These are phyloP conservation scores for Mycosphaerella arachidis DNA, from an alignment of 2,329 filamentous ascomycete genomes.

Conservation along the genomic window DNA sequence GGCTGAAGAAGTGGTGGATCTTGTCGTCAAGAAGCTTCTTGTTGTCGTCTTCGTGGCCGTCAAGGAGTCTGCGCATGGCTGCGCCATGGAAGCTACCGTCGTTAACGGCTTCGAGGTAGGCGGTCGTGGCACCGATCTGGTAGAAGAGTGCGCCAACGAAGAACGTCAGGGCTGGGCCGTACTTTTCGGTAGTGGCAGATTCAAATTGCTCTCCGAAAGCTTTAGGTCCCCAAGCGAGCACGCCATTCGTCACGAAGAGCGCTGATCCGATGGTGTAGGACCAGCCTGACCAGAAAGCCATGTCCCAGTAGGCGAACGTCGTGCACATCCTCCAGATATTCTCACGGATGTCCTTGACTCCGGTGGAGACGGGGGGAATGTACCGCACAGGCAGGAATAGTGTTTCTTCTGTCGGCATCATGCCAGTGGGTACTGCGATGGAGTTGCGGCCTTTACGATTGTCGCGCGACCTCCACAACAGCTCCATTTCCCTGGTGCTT, in stretches of 20 bases:
- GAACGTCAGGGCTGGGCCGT: constrained; percentile 18
- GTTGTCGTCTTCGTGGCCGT: constrained; percentile 21
- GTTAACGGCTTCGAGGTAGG: constrained; percentile 28
- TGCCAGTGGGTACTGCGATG: constrained; percentile 8
- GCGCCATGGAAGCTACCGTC: constrained; percentile 24
- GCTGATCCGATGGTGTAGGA: constrained; percentile 24
- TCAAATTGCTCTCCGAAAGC: constrained; percentile 8
- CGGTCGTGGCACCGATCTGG: constrained; percentile 22
- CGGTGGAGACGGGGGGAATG: constrained; percentile 2
- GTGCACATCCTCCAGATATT: constrained; percentile 20
- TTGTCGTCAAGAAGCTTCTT: constrained; percentile 24
- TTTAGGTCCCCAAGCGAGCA: constrained; percentile 16
- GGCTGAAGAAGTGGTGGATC: constrained; percentile 10
- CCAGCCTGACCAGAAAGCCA: constrained; percentile 25
- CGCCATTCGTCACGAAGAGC: constrained; percentile 22
- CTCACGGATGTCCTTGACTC: constrained; percentile 2
- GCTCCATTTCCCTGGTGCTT: constrained; percentile 1
- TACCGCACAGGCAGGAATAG: constrained; percentile 14
- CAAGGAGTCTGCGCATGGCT: constrained; percentile 22
- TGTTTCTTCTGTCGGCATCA: neutral
- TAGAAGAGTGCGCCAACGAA: constrained; percentile 26
- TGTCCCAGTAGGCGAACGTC: constrained; percentile 26
- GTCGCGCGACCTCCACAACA: constrained; percentile 19
- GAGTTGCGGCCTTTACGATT: constrained; percentile 19
- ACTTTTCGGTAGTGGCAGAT: constrained; percentile 1